phyloP scores from a whole-genome alignment of 1,284 basidiomycete species.

The Bondarzewia mesenterica region DNA sequence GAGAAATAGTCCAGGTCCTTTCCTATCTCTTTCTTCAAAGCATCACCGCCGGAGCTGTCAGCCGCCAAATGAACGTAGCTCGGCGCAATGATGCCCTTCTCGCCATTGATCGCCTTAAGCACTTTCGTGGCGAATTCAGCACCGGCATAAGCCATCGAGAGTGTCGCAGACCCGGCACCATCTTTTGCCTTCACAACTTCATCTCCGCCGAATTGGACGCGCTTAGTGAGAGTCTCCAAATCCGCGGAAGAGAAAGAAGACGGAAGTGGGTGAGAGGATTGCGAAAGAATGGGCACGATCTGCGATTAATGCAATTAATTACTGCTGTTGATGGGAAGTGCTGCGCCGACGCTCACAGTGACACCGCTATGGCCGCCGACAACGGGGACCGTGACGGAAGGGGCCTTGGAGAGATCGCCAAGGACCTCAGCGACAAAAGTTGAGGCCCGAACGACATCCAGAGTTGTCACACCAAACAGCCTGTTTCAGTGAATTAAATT shows the following conservation, averaged over 20 bases:
- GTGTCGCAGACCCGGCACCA: slow-evolving; percentile 68
- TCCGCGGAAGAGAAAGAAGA: slow-evolving; percentile 41
- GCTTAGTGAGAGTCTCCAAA: slow-evolving; percentile 48
- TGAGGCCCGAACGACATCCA: slow-evolving; percentile 95
- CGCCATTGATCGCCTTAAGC: slow-evolving; percentile 81
- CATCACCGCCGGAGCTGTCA: slow-evolving; percentile 64
- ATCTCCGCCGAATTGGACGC: slow-evolving; percentile 76
- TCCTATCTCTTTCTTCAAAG: slow-evolving; percentile 53
- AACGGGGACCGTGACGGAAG: slow-evolving; percentile 79
- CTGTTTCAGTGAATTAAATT: slow-evolving; percentile 30
- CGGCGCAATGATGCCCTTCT: slow-evolving; percentile 80
- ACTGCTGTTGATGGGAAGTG: slow-evolving; percentile 5
- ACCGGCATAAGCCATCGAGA: slow-evolving; percentile 73
- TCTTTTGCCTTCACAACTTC: slow-evolving; percentile 81
- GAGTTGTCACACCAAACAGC: slow-evolving; percentile 95
- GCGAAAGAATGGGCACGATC: slow-evolving; percentile 96
- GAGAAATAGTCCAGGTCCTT: slow-evolving; percentile 79
- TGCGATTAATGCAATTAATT: slow-evolving; percentile 18
- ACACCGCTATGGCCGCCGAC: slow-evolving; percentile 96
- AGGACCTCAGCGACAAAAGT: slow-evolving; percentile 87
- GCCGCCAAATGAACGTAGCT: slow-evolving; percentile 80
- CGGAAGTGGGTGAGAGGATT: slow-evolving; percentile 72
- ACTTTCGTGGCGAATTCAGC: slow-evolving; percentile 77
- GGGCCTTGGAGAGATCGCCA: slow-evolving; percentile 53
- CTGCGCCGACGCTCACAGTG: slow-evolving; percentile 45